Conservation (phyloP, 371 early-diverging fungal species). For the Mucor piriformis region DNA sequence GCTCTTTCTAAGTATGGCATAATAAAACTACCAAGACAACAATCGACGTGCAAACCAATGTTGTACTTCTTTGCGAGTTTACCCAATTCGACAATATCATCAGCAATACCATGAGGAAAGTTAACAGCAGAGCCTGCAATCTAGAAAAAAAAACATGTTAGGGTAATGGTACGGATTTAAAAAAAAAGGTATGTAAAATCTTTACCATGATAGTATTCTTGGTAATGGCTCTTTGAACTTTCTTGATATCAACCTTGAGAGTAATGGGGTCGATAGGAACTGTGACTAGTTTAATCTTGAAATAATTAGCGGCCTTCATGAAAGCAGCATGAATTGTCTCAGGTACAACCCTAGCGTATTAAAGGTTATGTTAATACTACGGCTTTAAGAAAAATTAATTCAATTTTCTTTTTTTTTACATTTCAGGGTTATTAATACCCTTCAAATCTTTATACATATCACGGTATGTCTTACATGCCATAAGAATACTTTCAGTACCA, state of each 20-base stretch:
- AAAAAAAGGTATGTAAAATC: too few species aligned
- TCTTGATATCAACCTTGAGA: conserved; percentile 74
- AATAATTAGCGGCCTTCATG: conserved; percentile 93
- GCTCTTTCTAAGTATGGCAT: conserved; percentile 93
- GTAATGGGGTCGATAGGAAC: conserved; percentile 85
- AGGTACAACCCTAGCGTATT: conserved; percentile 72
- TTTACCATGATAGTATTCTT: conserved; percentile 87
- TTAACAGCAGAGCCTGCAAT: conserved; percentile 92
- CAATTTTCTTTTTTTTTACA: conserved; percentile 53
- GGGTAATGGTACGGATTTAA: too few species aligned
- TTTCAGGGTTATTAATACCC: conserved; percentile 88
- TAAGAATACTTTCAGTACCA: conserved; percentile 93
- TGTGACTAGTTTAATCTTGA: conserved; percentile 83
- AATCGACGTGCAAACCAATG: conserved; percentile 93
- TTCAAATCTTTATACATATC: conserved; percentile 73
- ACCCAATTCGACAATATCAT: conserved; percentile 85
- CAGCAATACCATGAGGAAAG: conserved; percentile 94
- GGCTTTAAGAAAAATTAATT: neutral
- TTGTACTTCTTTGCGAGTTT: conserved; percentile 80
- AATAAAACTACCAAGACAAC: conserved; percentile 96
- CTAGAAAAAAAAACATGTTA: conserved; percentile 28
- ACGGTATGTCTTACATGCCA: conserved; percentile 91
- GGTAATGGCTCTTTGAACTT: conserved; percentile 80
- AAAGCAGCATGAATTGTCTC: conserved; percentile 94
- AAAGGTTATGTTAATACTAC: too few species aligned